Evolutionary conservation across 2,329 filamentous ascomycete genomes (phyloP).

Genomic region (Cordyceps militaris): DNA sequence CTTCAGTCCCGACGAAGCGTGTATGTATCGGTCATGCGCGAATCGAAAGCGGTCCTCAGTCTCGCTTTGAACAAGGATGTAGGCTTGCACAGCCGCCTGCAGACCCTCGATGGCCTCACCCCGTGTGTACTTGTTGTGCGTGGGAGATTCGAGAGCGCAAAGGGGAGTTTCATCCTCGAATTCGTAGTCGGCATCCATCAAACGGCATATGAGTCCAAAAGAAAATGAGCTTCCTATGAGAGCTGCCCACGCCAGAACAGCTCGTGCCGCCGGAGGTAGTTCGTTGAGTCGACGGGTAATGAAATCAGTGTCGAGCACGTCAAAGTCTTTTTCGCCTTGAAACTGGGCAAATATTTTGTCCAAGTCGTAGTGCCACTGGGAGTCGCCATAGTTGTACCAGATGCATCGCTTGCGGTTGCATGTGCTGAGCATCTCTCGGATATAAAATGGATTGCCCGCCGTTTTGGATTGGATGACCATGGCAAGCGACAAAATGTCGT

Average conservation of each 20-base stretch:
- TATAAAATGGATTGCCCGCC: constrained; percentile 82
- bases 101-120: constrained; percentile 68
- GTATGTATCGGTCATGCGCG: constrained; percentile 78
- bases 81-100: constrained; percentile 73
- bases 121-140: constrained; percentile 44
- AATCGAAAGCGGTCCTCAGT: constrained; percentile 84
- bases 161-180: constrained; percentile 43
- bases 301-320: constrained; percentile 76
- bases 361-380: constrained; percentile 76
- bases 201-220: constrained; percentile 69
- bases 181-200: constrained; percentile 69
- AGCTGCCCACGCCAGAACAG: constrained; percentile 80
- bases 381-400: constrained; percentile 82
- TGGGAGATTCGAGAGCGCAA: constrained; percentile 17
- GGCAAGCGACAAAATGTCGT: constrained; percentile 69
- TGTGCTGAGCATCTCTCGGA: constrained; percentile 81
- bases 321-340: constrained; percentile 67
- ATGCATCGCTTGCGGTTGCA: constrained; percentile 83
- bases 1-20: constrained; percentile 62
- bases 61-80: constrained; percentile 73
- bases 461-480: constrained; percentile 86
- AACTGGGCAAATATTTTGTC: constrained; percentile 84
- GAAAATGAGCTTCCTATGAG: constrained; percentile 77
- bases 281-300: constrained; percentile 72
- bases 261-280: constrained; percentile 64